A percentile compares a stretch with the other conserved stretches of the same genome.
Evolutionary conservation across 139 green algal species (phyloP).

Genomic region (Ulvella scutata): DNA sequence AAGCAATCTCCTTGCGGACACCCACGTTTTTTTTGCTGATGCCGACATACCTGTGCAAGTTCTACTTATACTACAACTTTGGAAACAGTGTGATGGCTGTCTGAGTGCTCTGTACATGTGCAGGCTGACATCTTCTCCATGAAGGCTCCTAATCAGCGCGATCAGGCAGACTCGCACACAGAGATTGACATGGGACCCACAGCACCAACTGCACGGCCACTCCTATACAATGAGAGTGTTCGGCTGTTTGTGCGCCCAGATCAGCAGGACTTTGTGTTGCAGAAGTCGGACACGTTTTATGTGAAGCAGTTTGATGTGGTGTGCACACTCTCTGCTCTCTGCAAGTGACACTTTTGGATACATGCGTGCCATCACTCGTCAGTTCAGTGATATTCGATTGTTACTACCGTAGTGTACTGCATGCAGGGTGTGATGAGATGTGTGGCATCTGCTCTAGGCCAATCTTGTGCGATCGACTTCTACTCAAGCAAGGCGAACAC

Average conservation of each 20-base stretch:
- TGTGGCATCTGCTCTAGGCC: background rate
- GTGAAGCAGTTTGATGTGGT: background rate
- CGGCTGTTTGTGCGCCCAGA: background rate
- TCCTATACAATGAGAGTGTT: conserved; percentile 1
- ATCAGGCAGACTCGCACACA: background rate
- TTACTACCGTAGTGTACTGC: background rate
- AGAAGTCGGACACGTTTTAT: background rate
- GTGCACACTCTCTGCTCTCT: background rate
- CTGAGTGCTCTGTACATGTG: background rate
- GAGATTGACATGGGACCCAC: background rate
- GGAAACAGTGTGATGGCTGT: no score
- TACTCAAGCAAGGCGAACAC: background rate
- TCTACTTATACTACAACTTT: no score
- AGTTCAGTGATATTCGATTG: no score
- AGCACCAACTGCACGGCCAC: background rate
- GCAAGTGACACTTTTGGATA: no score
- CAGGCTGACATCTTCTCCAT: conserved; percentile 1
- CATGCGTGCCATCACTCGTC: no score
- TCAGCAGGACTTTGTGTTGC: background rate
- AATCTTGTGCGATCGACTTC: background rate
- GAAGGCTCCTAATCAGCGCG: background rate
- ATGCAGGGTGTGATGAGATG: background rate
- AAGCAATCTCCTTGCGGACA: no score
- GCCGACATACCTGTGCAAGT: no score
- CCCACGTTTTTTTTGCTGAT: no score